Percentiles rank a stretch among this genome's conserved stretches.
phyloP scores from a whole-genome alignment of 345 rosid genomes.

The Durio zibethinus region DNA sequence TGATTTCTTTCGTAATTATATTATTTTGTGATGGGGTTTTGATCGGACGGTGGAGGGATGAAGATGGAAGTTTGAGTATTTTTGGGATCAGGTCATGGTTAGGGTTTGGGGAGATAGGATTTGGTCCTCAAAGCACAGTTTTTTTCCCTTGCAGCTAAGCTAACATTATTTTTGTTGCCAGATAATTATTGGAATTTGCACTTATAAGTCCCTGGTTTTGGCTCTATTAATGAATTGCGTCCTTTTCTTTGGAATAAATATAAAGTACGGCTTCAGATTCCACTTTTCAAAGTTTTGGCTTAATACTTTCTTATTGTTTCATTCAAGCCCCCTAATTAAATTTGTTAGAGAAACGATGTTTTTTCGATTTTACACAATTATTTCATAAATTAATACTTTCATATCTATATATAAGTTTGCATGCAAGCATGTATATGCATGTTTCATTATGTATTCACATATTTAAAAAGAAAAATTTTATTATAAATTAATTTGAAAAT shows the following conservation, averaged over 20 bases:
- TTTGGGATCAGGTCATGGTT: conserved; percentile 23
- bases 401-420: too few species aligned
- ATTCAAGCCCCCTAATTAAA: too few species aligned
- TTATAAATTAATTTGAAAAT: too few species aligned
- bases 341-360: too few species aligned
- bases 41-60: conserved; percentile 13
- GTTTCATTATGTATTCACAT: too few species aligned
- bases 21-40: neutral
- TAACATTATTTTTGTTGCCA: conserved; percentile 18
- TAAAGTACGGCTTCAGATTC: too few species aligned
- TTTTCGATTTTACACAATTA: too few species aligned
- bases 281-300: neutral
- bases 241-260: neutral
- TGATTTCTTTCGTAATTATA: neutral
- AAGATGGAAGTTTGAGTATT: neutral
- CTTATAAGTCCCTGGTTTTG: neutral
- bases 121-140: conserved; percentile 21
- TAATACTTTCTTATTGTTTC: too few species aligned
- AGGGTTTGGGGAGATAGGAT: conserved; percentile 20
- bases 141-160: conserved; percentile 14
- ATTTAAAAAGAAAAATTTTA: too few species aligned
- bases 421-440: too few species aligned
- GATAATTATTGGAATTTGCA: neutral
- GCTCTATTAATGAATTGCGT: neutral
- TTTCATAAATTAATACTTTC: too few species aligned